phyloP scores from a whole-genome alignment of 2,329 filamentous ascomycete species.

The Neurospora sp. region DNA sequence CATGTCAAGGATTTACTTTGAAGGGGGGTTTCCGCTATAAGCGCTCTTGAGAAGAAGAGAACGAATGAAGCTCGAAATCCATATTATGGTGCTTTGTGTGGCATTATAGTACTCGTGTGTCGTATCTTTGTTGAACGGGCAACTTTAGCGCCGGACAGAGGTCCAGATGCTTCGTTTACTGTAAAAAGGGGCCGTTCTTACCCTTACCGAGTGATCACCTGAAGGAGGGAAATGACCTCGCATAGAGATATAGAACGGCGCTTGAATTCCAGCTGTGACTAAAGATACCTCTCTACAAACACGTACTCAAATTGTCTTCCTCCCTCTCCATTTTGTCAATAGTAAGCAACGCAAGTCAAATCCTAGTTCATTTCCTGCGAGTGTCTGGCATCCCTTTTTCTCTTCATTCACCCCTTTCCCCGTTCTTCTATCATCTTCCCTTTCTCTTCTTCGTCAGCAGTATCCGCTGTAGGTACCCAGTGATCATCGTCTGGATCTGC shows the following conservation, averaged over 20 bases:
- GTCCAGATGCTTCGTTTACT: neutral
- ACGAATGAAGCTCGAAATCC: neutral
- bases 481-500: neutral
- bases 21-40: no score
- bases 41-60: neutral
- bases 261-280: neutral
- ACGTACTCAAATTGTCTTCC: neutral
- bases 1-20: neutral
- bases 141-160: neutral
- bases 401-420: no score
- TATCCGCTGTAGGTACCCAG: neutral
- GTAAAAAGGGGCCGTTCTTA: neutral
- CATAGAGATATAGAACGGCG: neutral
- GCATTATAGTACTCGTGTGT: neutral
- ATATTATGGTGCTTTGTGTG: neutral
- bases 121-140: neutral
- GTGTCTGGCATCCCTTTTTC: neutral
- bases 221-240: neutral
- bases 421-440: no score
- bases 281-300: neutral
- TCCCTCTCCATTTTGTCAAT: neutral
- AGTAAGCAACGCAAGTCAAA: neutral
- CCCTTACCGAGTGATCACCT: neutral
- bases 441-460: neutral
- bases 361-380: neutral